Percentiles rank a stretch among this genome's conserved stretches.
Evolutionary conservation across 768 basidiomycete genomes (phyloP).

Genomic region (Mycena olivaceomarginata): DNA sequence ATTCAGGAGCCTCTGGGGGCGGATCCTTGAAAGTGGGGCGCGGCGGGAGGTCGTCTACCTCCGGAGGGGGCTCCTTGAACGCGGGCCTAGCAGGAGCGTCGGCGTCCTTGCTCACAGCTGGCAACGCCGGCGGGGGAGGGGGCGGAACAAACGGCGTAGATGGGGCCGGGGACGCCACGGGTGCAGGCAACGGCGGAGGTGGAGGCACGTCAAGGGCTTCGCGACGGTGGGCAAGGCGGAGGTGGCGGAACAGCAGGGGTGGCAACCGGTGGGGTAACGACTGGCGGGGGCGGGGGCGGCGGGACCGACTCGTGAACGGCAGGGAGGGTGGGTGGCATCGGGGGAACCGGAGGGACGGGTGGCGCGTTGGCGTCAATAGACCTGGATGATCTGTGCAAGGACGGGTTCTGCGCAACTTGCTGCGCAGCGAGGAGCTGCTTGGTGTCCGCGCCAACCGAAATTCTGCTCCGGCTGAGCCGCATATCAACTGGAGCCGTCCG

Average conservation of each 20-base stretch:
- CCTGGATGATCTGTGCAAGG: constrained; percentile 57
- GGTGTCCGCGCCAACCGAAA: constrained; percentile 83
- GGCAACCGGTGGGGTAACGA: constrained; percentile 33
- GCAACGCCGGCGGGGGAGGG: constrained; percentile 54
- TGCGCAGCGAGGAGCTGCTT: constrained; percentile 85
- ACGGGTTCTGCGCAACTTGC: constrained; percentile 75
- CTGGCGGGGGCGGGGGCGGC: constrained; percentile 52
- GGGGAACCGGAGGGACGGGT: constrained; percentile 42
- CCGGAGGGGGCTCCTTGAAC: constrained; percentile 80
- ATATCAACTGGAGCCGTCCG: constrained; percentile 93
- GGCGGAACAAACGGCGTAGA: constrained; percentile 45
- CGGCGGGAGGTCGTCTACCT: constrained; percentile 68
- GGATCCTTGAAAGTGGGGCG: constrained; percentile 64
- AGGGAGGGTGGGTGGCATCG: constrained; percentile 47
- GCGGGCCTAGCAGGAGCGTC: constrained; percentile 51
- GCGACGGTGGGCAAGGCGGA: constrained; percentile 38
- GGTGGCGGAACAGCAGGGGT: constrained; percentile 45
- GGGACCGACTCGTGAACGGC: constrained; percentile 41
- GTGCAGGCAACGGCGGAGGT: constrained; percentile 40
- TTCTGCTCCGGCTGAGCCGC: constrained; percentile 87
- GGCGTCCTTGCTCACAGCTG: constrained; percentile 32
- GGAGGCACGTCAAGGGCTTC: constrained; percentile 45
- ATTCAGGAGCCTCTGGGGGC: constrained; percentile 51
- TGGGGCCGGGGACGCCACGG: constrained; percentile 41
- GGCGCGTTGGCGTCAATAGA: constrained; percentile 57